Conservation (phyloP, 163 green algal genomes). For the Coccomyxa subellipsoidea region DNA sequence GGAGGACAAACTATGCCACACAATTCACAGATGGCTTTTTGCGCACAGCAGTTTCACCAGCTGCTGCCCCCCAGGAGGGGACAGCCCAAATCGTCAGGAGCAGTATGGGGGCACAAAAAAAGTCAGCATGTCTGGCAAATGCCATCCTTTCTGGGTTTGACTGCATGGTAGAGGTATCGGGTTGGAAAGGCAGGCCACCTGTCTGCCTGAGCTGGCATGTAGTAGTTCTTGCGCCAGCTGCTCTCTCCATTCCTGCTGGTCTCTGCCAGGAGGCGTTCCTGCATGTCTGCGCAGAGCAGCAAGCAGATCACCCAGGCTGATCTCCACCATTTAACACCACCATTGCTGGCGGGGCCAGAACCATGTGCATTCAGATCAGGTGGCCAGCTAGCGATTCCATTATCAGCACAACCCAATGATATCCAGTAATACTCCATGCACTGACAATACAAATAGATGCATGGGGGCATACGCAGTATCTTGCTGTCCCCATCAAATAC, state of each 20-base stretch:
- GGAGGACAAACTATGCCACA: no score
- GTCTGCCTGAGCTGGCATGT: constrained; percentile 7
- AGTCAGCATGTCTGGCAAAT: no score
- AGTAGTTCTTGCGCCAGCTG: constrained; percentile 8
- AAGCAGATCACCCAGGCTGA: background rate
- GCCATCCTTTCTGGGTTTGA: no score
- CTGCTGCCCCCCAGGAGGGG: no score
- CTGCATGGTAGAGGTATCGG: background rate
- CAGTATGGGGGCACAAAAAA: no score
- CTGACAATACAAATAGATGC: no score
- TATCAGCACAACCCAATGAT: no score
- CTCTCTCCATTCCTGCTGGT: background rate
- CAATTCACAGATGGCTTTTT: no score
- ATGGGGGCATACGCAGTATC: background rate
- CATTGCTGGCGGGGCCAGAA: background rate
- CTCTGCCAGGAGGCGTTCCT: constrained; percentile 5
- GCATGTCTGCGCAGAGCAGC: background rate
- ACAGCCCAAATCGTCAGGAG: no score
- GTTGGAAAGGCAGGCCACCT: background rate
- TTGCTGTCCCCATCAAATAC: constrained; percentile 1
- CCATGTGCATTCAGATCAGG: background rate
- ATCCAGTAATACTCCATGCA: no score
- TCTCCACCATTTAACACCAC: background rate
- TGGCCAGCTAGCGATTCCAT: no score
- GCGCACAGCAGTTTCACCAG: no score